Conservation (phyloP, 2,329 filamentous ascomycete genomes). For the Talaromyces sp. region DNA sequence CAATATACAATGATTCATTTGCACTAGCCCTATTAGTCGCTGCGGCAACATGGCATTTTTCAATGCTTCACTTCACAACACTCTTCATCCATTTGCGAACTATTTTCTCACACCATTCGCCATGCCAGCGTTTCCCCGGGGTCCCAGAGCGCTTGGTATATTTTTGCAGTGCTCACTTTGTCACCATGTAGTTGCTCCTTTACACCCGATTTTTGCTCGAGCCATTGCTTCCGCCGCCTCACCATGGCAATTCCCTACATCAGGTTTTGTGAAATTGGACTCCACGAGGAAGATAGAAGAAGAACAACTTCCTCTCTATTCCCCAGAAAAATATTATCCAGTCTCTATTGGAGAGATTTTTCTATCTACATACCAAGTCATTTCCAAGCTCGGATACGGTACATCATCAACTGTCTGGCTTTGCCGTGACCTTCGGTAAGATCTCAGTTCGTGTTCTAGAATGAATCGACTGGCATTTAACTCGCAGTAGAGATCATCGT, state of each 20-base stretch:
- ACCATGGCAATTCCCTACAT: constrained; percentile 10
- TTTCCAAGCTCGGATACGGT: constrained; percentile 22
- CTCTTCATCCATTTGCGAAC: no score
- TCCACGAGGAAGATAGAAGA: constrained; percentile 12
- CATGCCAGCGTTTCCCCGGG: neutral
- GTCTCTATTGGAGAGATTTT: constrained; percentile 15
- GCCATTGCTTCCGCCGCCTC: no score
- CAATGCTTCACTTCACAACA: no score
- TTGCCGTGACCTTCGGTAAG: constrained; percentile 16
- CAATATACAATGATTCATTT: no score
- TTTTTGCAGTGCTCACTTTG: neutral
- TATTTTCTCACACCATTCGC: neutral
- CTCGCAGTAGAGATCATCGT: constrained; percentile 10
- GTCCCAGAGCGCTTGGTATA: neutral
- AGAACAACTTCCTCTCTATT: constrained; percentile 13
- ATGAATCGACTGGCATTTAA: constrained; percentile 1
- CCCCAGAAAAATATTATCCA: constrained; percentile 15
- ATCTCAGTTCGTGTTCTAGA: neutral
- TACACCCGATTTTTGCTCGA: neutral
- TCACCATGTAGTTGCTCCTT: neutral
- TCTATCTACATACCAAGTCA: constrained; percentile 16
- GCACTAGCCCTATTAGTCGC: no score
- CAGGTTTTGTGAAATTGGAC: constrained; percentile 13
- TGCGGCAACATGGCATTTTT: no score
- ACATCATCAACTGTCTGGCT: constrained; percentile 21